Base-by-base conservation (phyloP, 306 rosid species). In the Cucumis cinereus region DNA sequence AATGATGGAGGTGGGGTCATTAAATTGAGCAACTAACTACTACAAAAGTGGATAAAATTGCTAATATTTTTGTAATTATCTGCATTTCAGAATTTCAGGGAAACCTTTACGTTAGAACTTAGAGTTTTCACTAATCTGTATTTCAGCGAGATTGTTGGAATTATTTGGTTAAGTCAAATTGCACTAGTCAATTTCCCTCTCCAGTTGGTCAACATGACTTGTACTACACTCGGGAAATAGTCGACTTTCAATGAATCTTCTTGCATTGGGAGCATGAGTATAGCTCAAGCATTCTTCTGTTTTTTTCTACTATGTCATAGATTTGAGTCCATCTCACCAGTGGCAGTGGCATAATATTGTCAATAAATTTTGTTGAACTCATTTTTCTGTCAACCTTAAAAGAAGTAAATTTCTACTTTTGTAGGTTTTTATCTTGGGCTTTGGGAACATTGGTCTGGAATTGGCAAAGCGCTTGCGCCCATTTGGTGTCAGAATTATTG, bases 401-500 rank as follows among this genome's bases (percentile, higher is more conserved):
- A 66, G 50, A 36, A n/a, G 30, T 66, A n/a, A 66, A 38, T 20
- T 35, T 66, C 13, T 38, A 40, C 33, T 74, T 26, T 59, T 80
- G 74, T 79, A 93, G 98, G 81, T 91, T 79, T 89, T 91, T 58
- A 91, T 93, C 84, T 53, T 93, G 83, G 98, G 98, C 67, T 89
- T 77, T 56, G 98, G 98, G 67, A 93, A 91, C 77, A 93, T 93
- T 78, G 98, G 98, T 78, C 54, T 88, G 8, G 93, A 87, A 67
- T 84, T 93, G 86, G 97, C 92, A 20, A 82, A 79, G 84, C 87
- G 97, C 76, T 84, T 93, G 86, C 84, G 64, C 49, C 92, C 96
- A 22, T 93, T 93, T 78, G 97, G 96, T 78, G 98, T 93, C 22
- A 87, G 87, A 86, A 82, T 93, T 74, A 87, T 91, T 79, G 98